Conservation (phyloP, 768 basidiomycete genomes). For the Mycena sanguinolenta region DNA sequence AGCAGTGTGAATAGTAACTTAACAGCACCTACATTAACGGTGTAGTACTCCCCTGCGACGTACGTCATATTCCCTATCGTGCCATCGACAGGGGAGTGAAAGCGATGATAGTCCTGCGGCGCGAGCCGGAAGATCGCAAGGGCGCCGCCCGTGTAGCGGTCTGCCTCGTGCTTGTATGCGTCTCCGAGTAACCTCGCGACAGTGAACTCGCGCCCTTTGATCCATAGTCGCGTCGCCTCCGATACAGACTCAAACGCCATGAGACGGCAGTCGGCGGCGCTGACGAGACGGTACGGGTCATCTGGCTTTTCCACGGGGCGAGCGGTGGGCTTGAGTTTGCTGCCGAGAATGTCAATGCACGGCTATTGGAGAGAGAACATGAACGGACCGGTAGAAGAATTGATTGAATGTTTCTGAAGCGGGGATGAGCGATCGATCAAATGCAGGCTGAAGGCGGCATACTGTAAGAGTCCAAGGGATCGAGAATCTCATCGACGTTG, state of each 20-base stretch:
- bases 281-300: conserved; percentile 84
- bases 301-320: conserved; percentile 81
- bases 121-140: conserved; percentile 93
- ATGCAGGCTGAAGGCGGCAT: conserved; percentile 44
- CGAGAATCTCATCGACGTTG: conserved; percentile 83
- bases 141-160: conserved; percentile 83
- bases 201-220: conserved; percentile 96
- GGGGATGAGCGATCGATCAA: conserved; percentile 8
- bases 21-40: conserved; percentile 80
- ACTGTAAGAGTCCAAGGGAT: conserved; percentile 90
- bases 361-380: neutral
- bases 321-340: conserved; percentile 88
- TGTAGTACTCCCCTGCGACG: conserved; percentile 94
- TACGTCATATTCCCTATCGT: conserved; percentile 85
- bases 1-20: conserved; percentile 11
- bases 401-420: conserved; percentile 88
- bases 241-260: conserved; percentile 91
- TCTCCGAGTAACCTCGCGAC: conserved; percentile 86
- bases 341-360: conserved; percentile 42
- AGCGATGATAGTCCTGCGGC: conserved; percentile 96
- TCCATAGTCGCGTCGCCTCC: conserved; percentile 93
- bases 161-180: conserved; percentile 75
- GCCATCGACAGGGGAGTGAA: conserved; percentile 90
- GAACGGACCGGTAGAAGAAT: conserved; percentile 82
- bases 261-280: conserved; percentile 95